Percentiles rank a stretch among this genome's conserved stretches.
These are phyloP conservation scores for Podospora tetraspora DNA, from an alignment of 495 filamentous ascomycete genomes.

Conservation along the genomic window DNA sequence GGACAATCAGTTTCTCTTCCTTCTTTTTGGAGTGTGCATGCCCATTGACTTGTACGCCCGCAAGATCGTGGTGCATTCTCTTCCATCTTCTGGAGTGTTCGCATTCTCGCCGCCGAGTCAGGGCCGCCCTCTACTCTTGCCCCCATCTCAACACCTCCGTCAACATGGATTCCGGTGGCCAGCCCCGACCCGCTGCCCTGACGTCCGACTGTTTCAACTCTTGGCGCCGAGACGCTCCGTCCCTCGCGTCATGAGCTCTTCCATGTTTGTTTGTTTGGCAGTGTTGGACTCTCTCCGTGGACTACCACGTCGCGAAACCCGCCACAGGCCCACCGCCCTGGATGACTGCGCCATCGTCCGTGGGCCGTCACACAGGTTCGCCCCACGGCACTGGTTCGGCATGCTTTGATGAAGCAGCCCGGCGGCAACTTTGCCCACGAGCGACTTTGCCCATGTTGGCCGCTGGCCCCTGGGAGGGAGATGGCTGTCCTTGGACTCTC, in stretches of 20 bases:
- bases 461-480: too few relatives aligned
- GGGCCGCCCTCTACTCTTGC: neutral
- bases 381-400: neutral
- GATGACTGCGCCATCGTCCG: neutral
- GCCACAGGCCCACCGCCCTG: neutral
- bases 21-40: neutral
- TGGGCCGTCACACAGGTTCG: neutral
- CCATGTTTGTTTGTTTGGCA: slow-evolving; percentile 1
- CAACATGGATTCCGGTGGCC: too few relatives aligned
- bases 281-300: neutral
- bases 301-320: neutral
- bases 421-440: neutral
- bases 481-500: neutral
- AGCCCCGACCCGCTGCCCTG: neutral
- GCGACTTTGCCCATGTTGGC: too few relatives aligned
- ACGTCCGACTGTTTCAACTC: slow-evolving; percentile 12
- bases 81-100: neutral
- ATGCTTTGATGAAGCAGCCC: neutral
- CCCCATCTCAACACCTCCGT: neutral
- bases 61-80: neutral
- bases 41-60: neutral
- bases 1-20: too few relatives aligned
- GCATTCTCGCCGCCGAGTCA: neutral
- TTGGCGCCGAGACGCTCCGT: neutral
- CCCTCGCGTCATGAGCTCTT: neutral